Percentiles rank a stretch among this genome's conserved stretches.
These are phyloP conservation scores for Vitis hybrid DNA, from an alignment of 177 flowering plant species.

Conservation along the genomic window DNA sequence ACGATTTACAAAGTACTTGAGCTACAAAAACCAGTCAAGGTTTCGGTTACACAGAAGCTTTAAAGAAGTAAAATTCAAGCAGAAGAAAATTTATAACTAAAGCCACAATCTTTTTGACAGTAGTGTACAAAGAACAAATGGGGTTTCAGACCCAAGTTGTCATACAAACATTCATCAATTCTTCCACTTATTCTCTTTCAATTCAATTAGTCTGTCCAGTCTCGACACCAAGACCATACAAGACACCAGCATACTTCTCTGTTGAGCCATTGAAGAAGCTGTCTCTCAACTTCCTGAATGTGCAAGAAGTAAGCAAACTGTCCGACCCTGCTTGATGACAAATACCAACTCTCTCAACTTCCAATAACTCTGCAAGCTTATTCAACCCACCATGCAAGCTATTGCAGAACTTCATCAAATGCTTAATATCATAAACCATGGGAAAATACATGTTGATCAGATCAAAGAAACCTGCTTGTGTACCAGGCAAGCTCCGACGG, in stretches of 20 bases:
- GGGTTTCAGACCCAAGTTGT: constrained; percentile 22
- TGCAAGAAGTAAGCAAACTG: constrained; percentile 52
- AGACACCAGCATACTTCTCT: constrained; percentile 55
- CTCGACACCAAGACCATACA: constrained; percentile 55
- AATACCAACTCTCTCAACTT: constrained; percentile 52
- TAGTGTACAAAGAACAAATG: constrained; percentile 27
- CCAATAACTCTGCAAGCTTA: constrained; percentile 64
- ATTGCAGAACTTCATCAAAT: constrained; percentile 62
- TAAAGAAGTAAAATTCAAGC: neutral
- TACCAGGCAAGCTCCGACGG: constrained; percentile 40
- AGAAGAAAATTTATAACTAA: constrained; percentile 19
- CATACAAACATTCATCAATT: constrained; percentile 26
- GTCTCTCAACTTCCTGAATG: constrained; percentile 56
- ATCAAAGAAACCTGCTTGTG: constrained; percentile 43
- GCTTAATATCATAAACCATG: constrained; percentile 52
- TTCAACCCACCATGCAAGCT: constrained; percentile 62
- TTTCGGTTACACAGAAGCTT: constrained; percentile 24
- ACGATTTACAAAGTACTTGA: constrained; percentile 31
- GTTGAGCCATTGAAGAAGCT: constrained; percentile 45
- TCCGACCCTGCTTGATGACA: constrained; percentile 64
- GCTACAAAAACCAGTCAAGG: constrained; percentile 29
- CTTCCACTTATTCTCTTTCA: constrained; percentile 2
- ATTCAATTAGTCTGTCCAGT: constrained; percentile 33
- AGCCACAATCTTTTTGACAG: constrained; percentile 25
- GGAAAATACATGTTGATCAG: constrained; percentile 52